These are phyloP conservation scores for Athelia sp. DNA, from an alignment of 1,284 basidiomycete species.

Conservation along the genomic window DNA sequence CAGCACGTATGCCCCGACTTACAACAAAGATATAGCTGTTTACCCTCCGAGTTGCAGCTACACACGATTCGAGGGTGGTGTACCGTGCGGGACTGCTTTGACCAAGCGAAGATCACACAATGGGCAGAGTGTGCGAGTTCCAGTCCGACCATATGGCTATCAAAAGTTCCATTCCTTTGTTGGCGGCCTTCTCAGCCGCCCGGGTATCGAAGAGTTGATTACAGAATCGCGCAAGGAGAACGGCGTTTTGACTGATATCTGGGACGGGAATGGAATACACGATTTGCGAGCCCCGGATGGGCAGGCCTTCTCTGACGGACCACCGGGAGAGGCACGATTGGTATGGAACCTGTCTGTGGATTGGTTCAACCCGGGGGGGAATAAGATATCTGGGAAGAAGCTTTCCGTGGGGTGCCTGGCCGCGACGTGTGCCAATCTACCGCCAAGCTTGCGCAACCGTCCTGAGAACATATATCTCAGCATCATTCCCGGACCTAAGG, in stretches of 20 bases:
- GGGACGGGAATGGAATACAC: background rate
- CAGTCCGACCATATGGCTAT: background rate
- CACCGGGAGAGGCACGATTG: slow-evolving; percentile 11
- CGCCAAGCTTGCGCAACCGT: slow-evolving; percentile 17
- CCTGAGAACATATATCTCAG: slow-evolving; percentile 21
- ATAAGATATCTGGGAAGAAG: slow-evolving; percentile 23
- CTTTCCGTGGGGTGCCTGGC: slow-evolving; percentile 26
- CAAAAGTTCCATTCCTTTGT: background rate
- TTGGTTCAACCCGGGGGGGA: slow-evolving; percentile 32
- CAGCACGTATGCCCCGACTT: background rate
- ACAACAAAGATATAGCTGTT: background rate
- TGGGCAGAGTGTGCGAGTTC: background rate
- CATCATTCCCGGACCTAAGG: slow-evolving; percentile 27
- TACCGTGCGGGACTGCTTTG: background rate
- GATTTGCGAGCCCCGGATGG: background rate
- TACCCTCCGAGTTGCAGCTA: background rate
- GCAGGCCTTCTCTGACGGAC: background rate
- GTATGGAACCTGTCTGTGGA: slow-evolving; percentile 27
- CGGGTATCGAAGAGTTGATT: background rate
- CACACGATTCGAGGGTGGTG: background rate
- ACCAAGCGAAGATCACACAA: background rate
- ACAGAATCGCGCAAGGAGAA: background rate
- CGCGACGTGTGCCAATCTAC: slow-evolving; percentile 26
- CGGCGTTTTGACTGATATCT: background rate
- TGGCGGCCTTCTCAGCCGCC: background rate